phyloP scores from a whole-genome alignment of 2,329 filamentous ascomycete genomes.

The Teratosphaeria zuluensis region DNA sequence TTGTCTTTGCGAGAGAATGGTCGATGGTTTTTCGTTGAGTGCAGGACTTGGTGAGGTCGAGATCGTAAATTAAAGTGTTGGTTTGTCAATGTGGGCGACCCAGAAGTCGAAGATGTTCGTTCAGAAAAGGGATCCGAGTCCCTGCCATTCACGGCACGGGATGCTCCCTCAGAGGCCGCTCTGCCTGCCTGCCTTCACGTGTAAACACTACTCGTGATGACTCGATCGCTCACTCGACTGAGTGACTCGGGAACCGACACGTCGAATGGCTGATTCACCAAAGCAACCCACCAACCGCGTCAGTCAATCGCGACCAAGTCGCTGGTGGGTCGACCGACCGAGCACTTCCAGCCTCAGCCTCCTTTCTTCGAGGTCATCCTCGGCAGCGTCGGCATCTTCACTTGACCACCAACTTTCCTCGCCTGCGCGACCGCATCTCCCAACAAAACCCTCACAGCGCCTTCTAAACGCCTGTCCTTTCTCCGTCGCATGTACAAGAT shows the following conservation, averaged over 20 bases:
- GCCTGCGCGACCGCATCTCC: conserved; percentile 34
- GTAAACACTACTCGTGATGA: background rate
- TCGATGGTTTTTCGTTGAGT: background rate
- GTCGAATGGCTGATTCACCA: too few relatives aligned
- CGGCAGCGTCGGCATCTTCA: conserved; percentile 24
- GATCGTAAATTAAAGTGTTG: background rate
- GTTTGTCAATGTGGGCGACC: too few relatives aligned
- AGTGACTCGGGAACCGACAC: too few relatives aligned
- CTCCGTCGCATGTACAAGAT: conserved; percentile 63
- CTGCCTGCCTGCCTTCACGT: background rate
- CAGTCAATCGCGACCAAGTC: background rate
- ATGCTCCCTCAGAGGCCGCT: too few relatives aligned
- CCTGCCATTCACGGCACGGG: too few relatives aligned
- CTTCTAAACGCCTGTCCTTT: conserved; percentile 63
- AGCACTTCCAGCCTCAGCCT: background rate
- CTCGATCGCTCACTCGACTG: too few relatives aligned
- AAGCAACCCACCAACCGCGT: too few relatives aligned
- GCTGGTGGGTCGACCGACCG: background rate
- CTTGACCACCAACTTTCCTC: conserved; percentile 22
- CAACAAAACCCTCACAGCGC: conserved; percentile 58
- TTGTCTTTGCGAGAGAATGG: background rate
- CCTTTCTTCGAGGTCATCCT: conserved; percentile 1
- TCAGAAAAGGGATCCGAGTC: too few relatives aligned
- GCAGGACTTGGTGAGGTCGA: background rate
- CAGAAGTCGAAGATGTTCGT: too few relatives aligned